Base-by-base conservation (phyloP, 257 asterid species). In the Lycium ferocissimum region DNA sequence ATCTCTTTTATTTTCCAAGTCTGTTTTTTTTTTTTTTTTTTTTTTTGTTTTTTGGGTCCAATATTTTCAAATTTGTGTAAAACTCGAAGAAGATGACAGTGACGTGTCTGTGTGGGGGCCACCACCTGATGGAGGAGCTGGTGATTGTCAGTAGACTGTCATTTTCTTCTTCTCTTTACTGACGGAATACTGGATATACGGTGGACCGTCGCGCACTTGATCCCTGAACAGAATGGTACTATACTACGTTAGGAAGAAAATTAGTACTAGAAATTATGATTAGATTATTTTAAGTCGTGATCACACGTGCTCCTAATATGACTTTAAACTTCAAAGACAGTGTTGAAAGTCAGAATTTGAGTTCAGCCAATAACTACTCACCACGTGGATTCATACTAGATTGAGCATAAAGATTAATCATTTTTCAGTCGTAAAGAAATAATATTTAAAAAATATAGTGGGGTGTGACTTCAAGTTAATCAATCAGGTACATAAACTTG, bases 41-140 rank as follows among this genome's bases (percentile, higher is more conserved):
- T n/a, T n/a, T n/a, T n/a, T n/a, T n/a, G n/a, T n/a, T n/a, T n/a
- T n/a, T n/a, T n/a, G n/a, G 33, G 33, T 26, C 1, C 33, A 26
- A 26, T 26, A 26, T 0, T 70, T 14, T 83, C 15, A n/a, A 38
- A 38, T 66, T 62, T 72, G 35, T 70, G 1, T 5, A 66, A 66
- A 66, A 13, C 47, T 66, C 18, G n/a, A 66, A 33, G 56, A 88
- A n/a, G 79, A 65, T 26, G 89, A 83, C 62, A 38, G 88, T 71
- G 90, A 88, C 75, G 88, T 84, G 85, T 87, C 87, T 79, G 51
- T 61, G 86, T 40, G 85, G 91, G 87, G 69, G 7, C 92, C 88
- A 78, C 86, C 65, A 82, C 85, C 92, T 87, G 92, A 57, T 61
- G 67, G 84, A 26, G 73, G 81, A 53, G 89, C 84, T 88, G 89